A percentile compares a stretch with the other conserved stretches of the same genome.
These are phyloP conservation scores for Diaporthe australafricana DNA, from an alignment of 2,329 filamentous ascomycete species.

Conservation along the genomic window DNA sequence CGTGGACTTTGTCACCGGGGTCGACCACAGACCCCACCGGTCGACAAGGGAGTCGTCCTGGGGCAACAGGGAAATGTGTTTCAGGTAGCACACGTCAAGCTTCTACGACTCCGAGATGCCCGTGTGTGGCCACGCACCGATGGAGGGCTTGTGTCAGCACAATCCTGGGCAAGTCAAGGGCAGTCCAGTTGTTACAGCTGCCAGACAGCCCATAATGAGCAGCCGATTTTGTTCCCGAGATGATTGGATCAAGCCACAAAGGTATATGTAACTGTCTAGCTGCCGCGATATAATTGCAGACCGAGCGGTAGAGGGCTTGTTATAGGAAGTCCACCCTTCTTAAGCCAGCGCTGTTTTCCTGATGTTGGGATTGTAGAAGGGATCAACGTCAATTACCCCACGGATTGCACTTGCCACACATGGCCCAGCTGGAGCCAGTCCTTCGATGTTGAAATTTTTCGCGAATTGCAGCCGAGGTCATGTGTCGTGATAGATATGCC, in stretches of 20 bases:
- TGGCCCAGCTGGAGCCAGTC: neutral
- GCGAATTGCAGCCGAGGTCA: constrained; percentile 16
- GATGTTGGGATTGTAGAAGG: neutral
- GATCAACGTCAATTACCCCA: neutral
- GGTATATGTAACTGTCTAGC: neutral
- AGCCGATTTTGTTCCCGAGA: neutral
- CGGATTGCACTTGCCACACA: neutral
- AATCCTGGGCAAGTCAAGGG: neutral
- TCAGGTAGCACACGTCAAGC: constrained; percentile 30
- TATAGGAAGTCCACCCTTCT: no score
- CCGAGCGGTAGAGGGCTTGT: no score
- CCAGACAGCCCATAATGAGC: constrained; percentile 3
- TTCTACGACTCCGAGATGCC: constrained; percentile 25
- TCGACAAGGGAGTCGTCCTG: constrained; percentile 12
- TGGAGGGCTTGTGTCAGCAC: constrained; percentile 21
- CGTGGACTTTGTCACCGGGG: neutral
- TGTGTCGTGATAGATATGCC: constrained; percentile 17
- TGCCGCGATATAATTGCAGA: neutral
- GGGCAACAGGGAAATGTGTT: constrained; percentile 32
- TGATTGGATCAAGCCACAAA: constrained; percentile 17
- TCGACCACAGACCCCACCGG: neutral
- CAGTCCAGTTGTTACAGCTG: neutral
- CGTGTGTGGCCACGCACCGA: constrained; percentile 13
- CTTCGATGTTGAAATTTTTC: neutral
- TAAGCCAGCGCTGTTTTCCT: no score